Conservation (phyloP, 2,329 filamentous ascomycete species). For the Chaetomium sp. region DNA sequence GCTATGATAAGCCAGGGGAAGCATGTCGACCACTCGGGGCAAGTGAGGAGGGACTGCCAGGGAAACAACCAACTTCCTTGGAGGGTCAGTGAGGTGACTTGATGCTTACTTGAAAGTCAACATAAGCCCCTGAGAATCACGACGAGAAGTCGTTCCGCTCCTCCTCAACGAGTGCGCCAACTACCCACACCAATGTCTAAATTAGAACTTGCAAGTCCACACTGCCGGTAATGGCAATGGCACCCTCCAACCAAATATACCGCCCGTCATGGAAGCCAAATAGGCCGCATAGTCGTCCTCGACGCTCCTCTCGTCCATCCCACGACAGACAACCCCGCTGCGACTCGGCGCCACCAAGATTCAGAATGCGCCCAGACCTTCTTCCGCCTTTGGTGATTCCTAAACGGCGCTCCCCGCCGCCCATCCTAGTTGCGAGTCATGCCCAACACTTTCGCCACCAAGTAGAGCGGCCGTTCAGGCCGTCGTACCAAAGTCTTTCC, state of each 20-base stretch:
- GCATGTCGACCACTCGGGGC: slow-evolving; percentile 8
- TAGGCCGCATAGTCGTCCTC: slow-evolving; percentile 15
- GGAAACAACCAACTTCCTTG: background rate
- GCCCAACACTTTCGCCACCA: background rate
- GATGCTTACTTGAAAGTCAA: slow-evolving; percentile 21
- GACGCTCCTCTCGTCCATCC: background rate
- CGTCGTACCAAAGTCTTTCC: slow-evolving; percentile 2
- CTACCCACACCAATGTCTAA: slow-evolving; percentile 5
- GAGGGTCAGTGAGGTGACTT: background rate
- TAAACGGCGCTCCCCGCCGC: background rate
- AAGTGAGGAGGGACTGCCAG: background rate
- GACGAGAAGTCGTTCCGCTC: background rate
- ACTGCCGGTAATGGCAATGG: slow-evolving; percentile 13
- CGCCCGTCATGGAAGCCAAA: slow-evolving; percentile 11
- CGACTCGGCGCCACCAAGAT: background rate
- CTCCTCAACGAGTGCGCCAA: background rate
- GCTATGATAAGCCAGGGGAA: slow-evolving; percentile 19
- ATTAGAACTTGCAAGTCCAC: slow-evolving; percentile 2
- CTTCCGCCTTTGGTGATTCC: slow-evolving; percentile 23
- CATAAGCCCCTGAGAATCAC: slow-evolving; percentile 21
- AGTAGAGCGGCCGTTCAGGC: background rate
- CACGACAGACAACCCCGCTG: background rate
- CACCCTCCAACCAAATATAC: slow-evolving; percentile 1
- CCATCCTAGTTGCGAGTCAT: background rate
- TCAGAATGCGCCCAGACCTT: slow-evolving; percentile 16